Evolutionary conservation across 2,329 filamentous ascomycete species (phyloP).

Genomic region (Thelonectria rubi): DNA sequence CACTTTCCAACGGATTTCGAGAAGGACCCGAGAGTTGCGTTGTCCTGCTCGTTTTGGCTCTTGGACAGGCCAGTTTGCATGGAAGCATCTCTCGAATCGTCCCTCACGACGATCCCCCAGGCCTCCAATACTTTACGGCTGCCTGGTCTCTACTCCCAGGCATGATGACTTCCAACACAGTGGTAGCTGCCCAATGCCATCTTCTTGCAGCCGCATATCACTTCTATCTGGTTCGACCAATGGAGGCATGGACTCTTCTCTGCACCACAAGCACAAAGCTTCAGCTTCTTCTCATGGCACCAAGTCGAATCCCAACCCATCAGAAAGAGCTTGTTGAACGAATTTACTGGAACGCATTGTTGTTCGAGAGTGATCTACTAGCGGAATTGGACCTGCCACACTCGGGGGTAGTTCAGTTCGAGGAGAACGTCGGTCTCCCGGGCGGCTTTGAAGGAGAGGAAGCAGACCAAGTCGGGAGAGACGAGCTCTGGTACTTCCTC

Average conservation of each 20-base stretch:
- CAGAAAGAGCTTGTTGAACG: constrained; percentile 79
- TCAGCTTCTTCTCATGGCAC: constrained; percentile 79
- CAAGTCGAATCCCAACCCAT: constrained; percentile 73
- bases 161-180: constrained; percentile 82
- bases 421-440: constrained; percentile 81
- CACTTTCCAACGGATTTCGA: constrained; percentile 78
- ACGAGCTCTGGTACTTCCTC: constrained; percentile 87
- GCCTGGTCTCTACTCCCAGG: constrained; percentile 81
- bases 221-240: constrained; percentile 81
- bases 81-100: constrained; percentile 80
- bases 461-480: constrained; percentile 69
- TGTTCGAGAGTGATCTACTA: constrained; percentile 83
- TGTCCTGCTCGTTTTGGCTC: constrained; percentile 78
- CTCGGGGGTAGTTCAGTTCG: constrained; percentile 83
- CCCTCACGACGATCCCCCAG: constrained; percentile 75
- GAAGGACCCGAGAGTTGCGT: constrained; percentile 85
- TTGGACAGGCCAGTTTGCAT: constrained; percentile 78
- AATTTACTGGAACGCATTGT: constrained; percentile 84
- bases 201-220: constrained; percentile 83
- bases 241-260: constrained; percentile 84
- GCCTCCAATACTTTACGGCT: constrained; percentile 80
- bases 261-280: constrained; percentile 84
- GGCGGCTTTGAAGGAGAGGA: constrained; percentile 80
- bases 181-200: constrained; percentile 81
- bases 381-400: constrained; percentile 84